These are phyloP conservation scores for Colletotrichum camelliae DNA, from an alignment of 2,329 filamentous ascomycete species.

Conservation along the genomic window DNA sequence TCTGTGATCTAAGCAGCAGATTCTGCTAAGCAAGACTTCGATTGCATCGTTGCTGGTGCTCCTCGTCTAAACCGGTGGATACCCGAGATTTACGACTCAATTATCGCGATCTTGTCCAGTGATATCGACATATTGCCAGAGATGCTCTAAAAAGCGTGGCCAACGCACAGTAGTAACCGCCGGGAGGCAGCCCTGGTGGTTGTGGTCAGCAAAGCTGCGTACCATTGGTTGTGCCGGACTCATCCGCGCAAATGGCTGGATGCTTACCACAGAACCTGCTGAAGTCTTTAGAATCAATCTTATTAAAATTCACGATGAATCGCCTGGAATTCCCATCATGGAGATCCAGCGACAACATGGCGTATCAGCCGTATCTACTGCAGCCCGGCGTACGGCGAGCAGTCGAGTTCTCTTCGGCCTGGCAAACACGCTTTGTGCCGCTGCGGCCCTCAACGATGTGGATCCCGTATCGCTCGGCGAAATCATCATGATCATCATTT, in stretches of 20 bases:
- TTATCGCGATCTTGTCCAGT: accelerated
- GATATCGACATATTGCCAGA: not conserved
- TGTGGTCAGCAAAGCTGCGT: not conserved
- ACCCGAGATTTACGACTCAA: accelerated
- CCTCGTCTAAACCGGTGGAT: not conserved
- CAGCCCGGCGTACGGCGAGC: not conserved
- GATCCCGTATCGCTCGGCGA: not conserved
- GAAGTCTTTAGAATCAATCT: accelerated
- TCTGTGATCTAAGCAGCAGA: accelerated
- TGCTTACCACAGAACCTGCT: not conserved
- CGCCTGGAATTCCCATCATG: not conserved
- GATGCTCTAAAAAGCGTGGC: not conserved
- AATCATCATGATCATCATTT: not conserved
- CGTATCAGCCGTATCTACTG: not conserved
- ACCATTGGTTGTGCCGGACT: not conserved
- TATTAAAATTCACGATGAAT: not conserved
- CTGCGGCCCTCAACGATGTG: not conserved
- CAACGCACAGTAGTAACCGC: not conserved
- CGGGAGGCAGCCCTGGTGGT: accelerated
- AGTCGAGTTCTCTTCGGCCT: not conserved
- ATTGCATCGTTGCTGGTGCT: not conserved
- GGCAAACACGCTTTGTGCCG: not conserved
- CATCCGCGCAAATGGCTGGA: accelerated
- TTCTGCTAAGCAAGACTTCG: not conserved
- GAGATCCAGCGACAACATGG: not conserved